These are phyloP conservation scores for Rhizopogon roseolus DNA, from an alignment of 768 basidiomycete genomes.

Conservation along the genomic window DNA sequence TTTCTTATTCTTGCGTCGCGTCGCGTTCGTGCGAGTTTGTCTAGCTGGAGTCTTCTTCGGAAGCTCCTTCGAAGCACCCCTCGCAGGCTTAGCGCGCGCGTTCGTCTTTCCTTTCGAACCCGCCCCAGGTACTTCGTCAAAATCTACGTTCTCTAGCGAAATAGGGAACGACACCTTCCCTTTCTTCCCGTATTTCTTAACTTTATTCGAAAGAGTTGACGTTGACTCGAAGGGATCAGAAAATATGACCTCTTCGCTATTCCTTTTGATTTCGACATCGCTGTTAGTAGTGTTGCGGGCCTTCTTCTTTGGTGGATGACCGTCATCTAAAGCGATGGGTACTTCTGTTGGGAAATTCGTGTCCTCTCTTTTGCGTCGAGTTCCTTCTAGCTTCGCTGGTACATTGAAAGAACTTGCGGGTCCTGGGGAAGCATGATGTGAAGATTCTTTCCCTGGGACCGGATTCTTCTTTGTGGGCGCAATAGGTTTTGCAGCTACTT, in stretches of 20 bases:
- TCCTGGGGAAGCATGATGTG: neutral
- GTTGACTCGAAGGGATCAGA: neutral
- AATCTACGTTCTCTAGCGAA: constrained; percentile 16
- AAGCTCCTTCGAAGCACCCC: constrained; percentile 11
- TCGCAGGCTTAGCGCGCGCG: constrained; percentile 12
- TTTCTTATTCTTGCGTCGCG: constrained; percentile 20
- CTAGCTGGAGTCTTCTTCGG: neutral
- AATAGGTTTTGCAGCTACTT: neutral
- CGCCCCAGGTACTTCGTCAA: constrained; percentile 27
- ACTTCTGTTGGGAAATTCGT: neutral
- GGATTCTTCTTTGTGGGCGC: neutral
- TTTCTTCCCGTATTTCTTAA: constrained; percentile 31
- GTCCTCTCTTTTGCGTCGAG: constrained; percentile 22
- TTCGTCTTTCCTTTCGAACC: neutral
- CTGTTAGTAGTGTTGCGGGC: neutral
- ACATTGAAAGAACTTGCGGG: neutral
- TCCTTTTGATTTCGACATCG: neutral
- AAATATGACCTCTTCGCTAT: neutral
- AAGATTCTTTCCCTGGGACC: neutral
- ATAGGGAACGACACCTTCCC: constrained; percentile 27
- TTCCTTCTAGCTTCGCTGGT: constrained; percentile 15
- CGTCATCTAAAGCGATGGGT: neutral
- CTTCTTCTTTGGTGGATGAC: constrained; percentile 16
- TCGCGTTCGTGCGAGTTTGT: constrained; percentile 14
- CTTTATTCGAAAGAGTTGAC: constrained; percentile 4